Evolutionary conservation across 805 yeast species (phyloP).

Genomic region (Candida adriatica): DNA sequence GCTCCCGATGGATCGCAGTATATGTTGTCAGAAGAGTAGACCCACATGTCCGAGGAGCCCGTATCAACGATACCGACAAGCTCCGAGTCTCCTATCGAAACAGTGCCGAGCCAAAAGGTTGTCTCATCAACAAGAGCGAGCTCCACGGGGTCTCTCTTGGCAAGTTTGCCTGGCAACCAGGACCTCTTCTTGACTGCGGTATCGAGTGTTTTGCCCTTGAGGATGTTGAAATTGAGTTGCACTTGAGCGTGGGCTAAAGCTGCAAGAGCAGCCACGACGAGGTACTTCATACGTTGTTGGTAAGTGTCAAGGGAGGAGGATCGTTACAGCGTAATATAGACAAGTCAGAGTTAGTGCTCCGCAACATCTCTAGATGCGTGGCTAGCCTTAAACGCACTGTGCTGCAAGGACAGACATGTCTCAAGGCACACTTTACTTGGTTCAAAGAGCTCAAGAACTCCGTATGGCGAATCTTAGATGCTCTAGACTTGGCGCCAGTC

Average conservation of each 20-base stretch:
- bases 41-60: constrained; percentile 32
- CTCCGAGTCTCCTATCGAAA: constrained; percentile 14
- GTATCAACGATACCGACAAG: constrained; percentile 27
- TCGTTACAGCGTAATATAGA: no score
- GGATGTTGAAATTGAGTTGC: constrained; percentile 5
- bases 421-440: no score
- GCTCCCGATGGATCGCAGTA: constrained; percentile 16
- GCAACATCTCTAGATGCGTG: no score
- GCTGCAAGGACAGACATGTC: no score
- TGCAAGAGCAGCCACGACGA: neutral
- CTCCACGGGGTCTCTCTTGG: constrained; percentile 1
- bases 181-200: constrained; percentile 2
- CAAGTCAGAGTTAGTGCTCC: no score
- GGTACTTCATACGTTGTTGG: no score
- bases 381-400: no score
- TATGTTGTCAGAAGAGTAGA: constrained; percentile 22
- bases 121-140: constrained; percentile 3
- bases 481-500: no score
- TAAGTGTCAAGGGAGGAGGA: no score
- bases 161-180: neutral
- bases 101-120: constrained; percentile 7
- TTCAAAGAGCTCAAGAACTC: no score
- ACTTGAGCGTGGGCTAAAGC: constrained; percentile 1
- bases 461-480: no score
- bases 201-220: constrained; percentile 1